Evolutionary conservation across 1,139 yeast species (phyloP), one percentile per base, ranked within the genome.

Genomic region (Pichia sp.): DNA sequence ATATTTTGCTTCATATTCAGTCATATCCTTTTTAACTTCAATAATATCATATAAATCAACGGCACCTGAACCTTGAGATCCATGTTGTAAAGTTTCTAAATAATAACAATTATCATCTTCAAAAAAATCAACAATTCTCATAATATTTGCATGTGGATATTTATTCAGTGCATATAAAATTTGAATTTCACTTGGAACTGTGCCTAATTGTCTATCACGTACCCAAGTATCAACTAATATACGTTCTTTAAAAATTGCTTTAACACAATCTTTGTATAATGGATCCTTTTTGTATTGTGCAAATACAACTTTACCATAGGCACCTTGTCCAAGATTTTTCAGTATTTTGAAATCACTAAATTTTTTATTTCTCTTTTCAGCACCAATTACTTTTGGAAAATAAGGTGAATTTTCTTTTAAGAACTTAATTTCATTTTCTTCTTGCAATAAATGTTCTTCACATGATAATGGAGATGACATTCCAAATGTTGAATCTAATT

Each of bases 191-290:
- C 91, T 80, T 0, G 98, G 97, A 25, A 91, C 84, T 0, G 96
- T 89, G 5, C 98, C 98, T 32, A 89, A 66, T 48, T 75, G 76
- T 19, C 96, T 74, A 61, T 91, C 97, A 43, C 97, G 70, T 2
- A 88, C 95, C 98, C 98, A 91, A 0, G 97, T 87, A 60, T 91
- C 98, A 8, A 91, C 96, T 55, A 91, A 68, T 52, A 91, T 91
- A 42, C 95, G 75, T 52, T 88, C 95, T 57, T 91, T 91, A 56
- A 86, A 85, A 36, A 91, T 91, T 53, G 95, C 80, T 61, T 91
- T 91, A 49, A 91, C 74, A 13, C 89, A 88, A 29, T 88, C 80
- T 47, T 72, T 75, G 56, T 85, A 81, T 10, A 64, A 63, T 0
- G 76, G 72, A 49, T 80, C 88, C 20, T 71, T 69, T 35, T 73